These are phyloP conservation scores for Lentinula sp. DNA, from an alignment of 768 basidiomycete genomes.

Conservation along the genomic window DNA sequence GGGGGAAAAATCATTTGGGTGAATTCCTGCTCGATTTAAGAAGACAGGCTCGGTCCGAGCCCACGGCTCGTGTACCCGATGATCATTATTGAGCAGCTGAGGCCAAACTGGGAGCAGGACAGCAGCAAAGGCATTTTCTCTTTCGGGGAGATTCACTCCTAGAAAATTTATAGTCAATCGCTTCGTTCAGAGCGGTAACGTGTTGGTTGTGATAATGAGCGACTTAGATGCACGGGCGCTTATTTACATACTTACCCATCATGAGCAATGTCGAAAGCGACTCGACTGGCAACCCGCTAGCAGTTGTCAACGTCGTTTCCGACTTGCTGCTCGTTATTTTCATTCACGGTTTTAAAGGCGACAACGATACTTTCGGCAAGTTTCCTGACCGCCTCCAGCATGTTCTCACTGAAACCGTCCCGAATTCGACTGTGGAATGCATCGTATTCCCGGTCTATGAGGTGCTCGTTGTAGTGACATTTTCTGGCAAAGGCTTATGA, in stretches of 20 bases:
- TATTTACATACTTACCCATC: background rate
- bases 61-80: background rate
- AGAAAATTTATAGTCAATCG: too few relatives aligned
- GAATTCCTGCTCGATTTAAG: background rate
- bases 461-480: conserved; percentile 31
- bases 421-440: conserved; percentile 56
- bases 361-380: conserved; percentile 63
- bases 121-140: too few relatives aligned
- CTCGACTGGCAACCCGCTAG: background rate
- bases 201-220: background rate
- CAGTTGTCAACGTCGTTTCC: background rate
- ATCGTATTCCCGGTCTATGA: conserved; percentile 89
- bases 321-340: conserved; percentile 67
- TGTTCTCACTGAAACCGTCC: conserved; percentile 60
- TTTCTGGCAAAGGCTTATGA: background rate
- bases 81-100: background rate
- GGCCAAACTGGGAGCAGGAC: too few relatives aligned
- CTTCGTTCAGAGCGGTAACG: too few relatives aligned
- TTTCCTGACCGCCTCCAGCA: conserved; percentile 82
- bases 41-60: background rate
- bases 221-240: background rate
- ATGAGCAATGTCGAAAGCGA: background rate
- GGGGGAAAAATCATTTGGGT: background rate
- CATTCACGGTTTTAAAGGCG: conserved; percentile 69
- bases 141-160: too few relatives aligned